A percentile compares a stretch with the other conserved stretches of the same genome.
Conservation (phyloP, 257 asterid genomes). For the Lycium ferocissimum region DNA sequence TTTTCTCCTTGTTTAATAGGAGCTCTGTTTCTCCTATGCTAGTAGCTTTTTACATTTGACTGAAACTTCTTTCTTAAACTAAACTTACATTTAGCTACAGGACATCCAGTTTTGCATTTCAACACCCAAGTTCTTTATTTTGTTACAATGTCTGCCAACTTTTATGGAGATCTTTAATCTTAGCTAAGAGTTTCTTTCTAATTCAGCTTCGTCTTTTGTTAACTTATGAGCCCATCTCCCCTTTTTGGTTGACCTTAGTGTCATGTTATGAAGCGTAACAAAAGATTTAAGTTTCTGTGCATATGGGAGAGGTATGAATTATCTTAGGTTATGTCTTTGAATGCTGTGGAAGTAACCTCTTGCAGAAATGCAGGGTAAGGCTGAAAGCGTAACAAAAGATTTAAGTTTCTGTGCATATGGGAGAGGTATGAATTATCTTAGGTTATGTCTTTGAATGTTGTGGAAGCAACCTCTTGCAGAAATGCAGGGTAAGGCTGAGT, state of each 20-base stretch:
- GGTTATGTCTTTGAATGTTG: not conserved
- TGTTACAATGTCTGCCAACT: not conserved
- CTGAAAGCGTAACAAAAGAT: not conserved
- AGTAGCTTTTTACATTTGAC: not conserved
- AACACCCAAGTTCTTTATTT: not conserved
- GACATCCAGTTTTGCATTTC: not conserved
- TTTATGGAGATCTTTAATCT: not conserved
- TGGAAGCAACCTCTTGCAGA: no score
- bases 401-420: not conserved
- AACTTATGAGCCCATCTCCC: not conserved
- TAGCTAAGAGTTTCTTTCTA: not conserved
- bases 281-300: not conserved
- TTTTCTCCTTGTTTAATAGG: not conserved
- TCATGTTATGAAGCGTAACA: not conserved
- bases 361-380: no score
- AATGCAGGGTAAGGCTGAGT: no score
- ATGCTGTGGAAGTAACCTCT: not conserved
- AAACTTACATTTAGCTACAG: not conserved
- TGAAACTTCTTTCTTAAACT: not conserved
- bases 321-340: not conserved
- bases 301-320: not conserved
- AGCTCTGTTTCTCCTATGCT: not conserved
- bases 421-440: not conserved
- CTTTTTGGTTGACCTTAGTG: not conserved
- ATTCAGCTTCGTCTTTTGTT: not conserved